phyloP scores from a whole-genome alignment of 2,329 filamentous ascomycete species.

The Fusarium pseudonygamai region DNA sequence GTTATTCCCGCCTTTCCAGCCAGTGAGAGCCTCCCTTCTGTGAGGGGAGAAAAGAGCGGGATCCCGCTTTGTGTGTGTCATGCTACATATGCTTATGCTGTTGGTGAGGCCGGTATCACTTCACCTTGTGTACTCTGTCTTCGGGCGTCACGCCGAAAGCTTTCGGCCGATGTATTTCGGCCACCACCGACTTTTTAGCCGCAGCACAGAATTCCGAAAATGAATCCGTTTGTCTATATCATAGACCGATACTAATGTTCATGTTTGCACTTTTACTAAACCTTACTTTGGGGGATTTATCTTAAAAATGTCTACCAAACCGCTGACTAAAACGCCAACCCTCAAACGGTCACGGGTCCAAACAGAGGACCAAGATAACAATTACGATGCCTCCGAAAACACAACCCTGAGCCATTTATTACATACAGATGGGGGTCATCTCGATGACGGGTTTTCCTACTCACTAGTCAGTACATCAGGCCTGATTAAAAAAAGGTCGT shows the following conservation, averaged over 20 bases:
- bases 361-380: neutral
- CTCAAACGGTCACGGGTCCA: neutral
- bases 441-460: neutral
- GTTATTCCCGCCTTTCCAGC: neutral
- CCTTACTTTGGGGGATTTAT: neutral
- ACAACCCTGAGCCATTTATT: neutral
- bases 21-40: neutral
- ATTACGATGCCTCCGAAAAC: neutral
- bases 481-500: neutral
- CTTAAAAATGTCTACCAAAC: neutral
- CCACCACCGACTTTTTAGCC: conserved; percentile 18
- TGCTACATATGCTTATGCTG: neutral
- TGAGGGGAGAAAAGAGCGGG: neutral
- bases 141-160: conserved; percentile 9
- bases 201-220: neutral
- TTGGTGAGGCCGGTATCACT: neutral
- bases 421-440: neutral
- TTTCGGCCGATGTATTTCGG: conserved; percentile 30
- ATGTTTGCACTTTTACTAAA: neutral
- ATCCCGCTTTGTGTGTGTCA: neutral
- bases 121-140: neutral
- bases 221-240: neutral
- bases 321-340: neutral
- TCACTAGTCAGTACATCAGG: neutral
- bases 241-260: neutral